Conservation (phyloP, 1,284 basidiomycete genomes). For the Malassezia japonica region DNA sequence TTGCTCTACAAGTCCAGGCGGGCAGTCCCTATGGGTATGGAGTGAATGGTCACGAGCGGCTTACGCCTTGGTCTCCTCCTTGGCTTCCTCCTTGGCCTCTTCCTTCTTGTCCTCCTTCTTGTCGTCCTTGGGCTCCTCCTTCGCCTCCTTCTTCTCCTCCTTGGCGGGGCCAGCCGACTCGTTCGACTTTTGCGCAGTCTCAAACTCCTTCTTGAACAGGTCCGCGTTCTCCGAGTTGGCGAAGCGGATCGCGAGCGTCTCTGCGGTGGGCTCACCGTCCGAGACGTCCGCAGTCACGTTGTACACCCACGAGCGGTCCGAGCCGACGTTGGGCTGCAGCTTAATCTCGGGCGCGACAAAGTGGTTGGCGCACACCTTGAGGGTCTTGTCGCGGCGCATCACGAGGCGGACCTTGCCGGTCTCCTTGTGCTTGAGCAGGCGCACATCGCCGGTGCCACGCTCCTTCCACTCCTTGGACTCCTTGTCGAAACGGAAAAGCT, state of each 20-base stretch:
- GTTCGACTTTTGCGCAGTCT: constrained; percentile 27
- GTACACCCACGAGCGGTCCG: constrained; percentile 96
- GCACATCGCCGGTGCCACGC: constrained; percentile 53
- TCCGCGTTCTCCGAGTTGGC: constrained; percentile 72
- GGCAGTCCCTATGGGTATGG: constrained; percentile 4
- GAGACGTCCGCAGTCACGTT: constrained; percentile 88
- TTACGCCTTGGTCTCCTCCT: background rate
- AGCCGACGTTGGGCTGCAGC: constrained; percentile 94
- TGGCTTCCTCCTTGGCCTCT: background rate
- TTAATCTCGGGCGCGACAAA: constrained; percentile 80
- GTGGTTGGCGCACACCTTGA: constrained; percentile 99
- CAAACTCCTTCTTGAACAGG: constrained; percentile 45
- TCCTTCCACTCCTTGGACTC: constrained; percentile 88
- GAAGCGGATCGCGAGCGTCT: constrained; percentile 96
- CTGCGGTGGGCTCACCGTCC: constrained; percentile 65
- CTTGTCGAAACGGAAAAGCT: constrained; percentile 90
- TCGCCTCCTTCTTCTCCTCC: constrained; percentile 19
- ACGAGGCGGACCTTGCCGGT: constrained; percentile 88
- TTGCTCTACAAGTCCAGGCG: constrained; percentile 2
- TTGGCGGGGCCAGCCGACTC: constrained; percentile 18
- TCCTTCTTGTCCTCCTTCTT: constrained; percentile 1
- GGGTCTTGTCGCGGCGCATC: constrained; percentile 99
- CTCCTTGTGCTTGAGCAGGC: constrained; percentile 60
- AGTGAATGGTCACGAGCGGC: background rate
- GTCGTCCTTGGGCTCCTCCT: background rate